A percentile compares a stretch with the other conserved stretches of the same genome.
Conservation (phyloP, 2,329 filamentous ascomycete species). For the Mycogone perniciosa region DNA sequence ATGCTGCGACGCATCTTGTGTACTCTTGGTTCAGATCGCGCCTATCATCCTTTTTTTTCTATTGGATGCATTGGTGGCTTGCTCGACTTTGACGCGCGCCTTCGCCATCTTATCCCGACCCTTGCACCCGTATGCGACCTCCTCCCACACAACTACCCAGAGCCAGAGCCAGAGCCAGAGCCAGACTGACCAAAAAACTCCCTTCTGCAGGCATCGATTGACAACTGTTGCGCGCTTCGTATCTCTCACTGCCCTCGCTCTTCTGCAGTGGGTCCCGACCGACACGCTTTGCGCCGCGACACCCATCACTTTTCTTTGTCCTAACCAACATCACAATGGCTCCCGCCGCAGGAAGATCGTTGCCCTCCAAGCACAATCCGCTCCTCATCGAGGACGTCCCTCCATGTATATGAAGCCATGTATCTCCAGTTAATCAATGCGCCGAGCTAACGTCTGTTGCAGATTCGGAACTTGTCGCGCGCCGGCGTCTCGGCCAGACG, state of each 20-base stretch:
- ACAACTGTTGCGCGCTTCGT: constrained; percentile 20
- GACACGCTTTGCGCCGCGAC: constrained; percentile 12
- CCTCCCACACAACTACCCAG: constrained; percentile 4
- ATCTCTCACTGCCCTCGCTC: constrained; percentile 3
- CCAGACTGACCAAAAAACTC: constrained; percentile 1
- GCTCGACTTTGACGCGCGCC: constrained; percentile 8
- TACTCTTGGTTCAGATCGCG: not conserved
- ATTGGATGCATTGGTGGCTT: constrained; percentile 1
- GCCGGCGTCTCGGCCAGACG: constrained; percentile 87
- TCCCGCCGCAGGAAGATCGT: constrained; percentile 30
- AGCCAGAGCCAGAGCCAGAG: not conserved
- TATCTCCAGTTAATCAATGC: constrained; percentile 1
- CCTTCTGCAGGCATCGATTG: not conserved
- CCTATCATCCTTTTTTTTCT: not conserved
- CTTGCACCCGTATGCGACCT: constrained; percentile 5
- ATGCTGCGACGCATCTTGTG: not conserved
- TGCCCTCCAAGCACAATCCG: constrained; percentile 60
- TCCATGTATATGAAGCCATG: constrained; percentile 42
- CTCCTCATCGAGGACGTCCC: constrained; percentile 60
- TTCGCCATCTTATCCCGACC: too few relatives aligned
- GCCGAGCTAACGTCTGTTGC: constrained; percentile 21
- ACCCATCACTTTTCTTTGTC: constrained; percentile 1
- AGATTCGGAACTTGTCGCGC: constrained; percentile 71
- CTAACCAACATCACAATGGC: constrained; percentile 27
- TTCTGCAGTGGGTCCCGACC: constrained; percentile 15